These are phyloP conservation scores for Ormosia emarginata DNA, from an alignment of 306 rosid genomes.

Conservation along the genomic window DNA sequence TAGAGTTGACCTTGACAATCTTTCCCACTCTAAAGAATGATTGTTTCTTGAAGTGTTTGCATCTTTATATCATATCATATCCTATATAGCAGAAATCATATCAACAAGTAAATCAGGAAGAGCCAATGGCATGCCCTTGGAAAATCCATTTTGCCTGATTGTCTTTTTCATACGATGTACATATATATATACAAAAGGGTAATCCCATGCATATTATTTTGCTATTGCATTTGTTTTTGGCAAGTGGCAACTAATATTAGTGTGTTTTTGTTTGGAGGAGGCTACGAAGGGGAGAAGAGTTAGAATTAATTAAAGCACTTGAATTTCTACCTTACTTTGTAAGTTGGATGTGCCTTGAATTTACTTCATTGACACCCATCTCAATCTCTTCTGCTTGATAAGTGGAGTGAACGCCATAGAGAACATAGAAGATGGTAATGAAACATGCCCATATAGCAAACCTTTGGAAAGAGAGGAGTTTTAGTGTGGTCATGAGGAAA, in stretches of 20 bases:
- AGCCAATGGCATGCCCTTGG: background rate
- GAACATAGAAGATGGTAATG: slow-evolving; percentile 69
- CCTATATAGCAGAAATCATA: background rate
- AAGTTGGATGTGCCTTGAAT: slow-evolving; percentile 37
- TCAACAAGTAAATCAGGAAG: background rate
- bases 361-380: slow-evolving; percentile 30
- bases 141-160: background rate
- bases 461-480: slow-evolving; percentile 52
- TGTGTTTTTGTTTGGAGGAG: background rate
- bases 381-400: slow-evolving; percentile 72
- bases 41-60: background rate
- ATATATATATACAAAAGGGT: background rate
- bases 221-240: background rate
- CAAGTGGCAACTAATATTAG: background rate
- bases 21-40: background rate
- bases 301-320: slow-evolving; percentile 35
- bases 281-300: background rate
- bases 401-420: slow-evolving; percentile 92
- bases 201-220: background rate
- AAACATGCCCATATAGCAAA: slow-evolving; percentile 69
- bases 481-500: slow-evolving; percentile 73
- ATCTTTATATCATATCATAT: background rate
- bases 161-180: background rate
- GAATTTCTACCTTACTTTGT: slow-evolving; percentile 63
- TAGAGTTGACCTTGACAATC: background rate